Evolutionary conservation across 352 stramenopile species (phyloP), one percentile per base, ranked within the genome.

Genomic region (Pythium scleroteichum): DNA sequence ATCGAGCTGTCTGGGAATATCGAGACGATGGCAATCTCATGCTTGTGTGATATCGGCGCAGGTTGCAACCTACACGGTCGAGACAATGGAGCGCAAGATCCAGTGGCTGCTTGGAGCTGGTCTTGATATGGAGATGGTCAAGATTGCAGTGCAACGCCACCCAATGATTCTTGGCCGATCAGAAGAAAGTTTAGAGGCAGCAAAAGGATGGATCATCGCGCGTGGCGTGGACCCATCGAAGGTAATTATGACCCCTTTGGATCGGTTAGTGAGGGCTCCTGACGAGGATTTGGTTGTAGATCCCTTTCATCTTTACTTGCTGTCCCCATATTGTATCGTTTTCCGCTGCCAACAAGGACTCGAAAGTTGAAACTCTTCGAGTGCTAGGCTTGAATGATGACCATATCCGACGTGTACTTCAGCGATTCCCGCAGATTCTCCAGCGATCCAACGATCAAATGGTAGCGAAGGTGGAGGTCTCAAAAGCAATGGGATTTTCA

Each of bases 251-350:
- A n/a, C n/a, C 40, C 14, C 26, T 50, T 10, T 55, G 8, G 1
- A 48, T 41, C 13, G 3, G 3, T 27, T 49, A 1, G 20, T 40
- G 8, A 50, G 22, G 13, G 24, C 27, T 17, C 0, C 17, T 45
- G 6, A 41, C 29, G 5, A 5, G 23, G 38, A 1, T 2, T 47
- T 17, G 20, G 13, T 44, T 1, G 16, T 39, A 89, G 80, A 71
- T 90, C 16, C 49, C 68, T n/a, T 90, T 83, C 60, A 35, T 88
- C 22, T 10, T 35, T 72, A 86, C 40, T 68, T 61, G 12, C 57
- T 86, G 17, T 85, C 84, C 59, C 80, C 80, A 0, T 65, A 77
- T 23, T 69, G 49, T 67, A 19, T 77, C 67, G 4, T 68, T 65
- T 24, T 78, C 46, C 41, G 67, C 71, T n/a, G 52, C 70, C 20